Percentiles rank a stretch among this genome's conserved stretches.
phyloP scores from a whole-genome alignment of 306 rosid genomes.

The Psophocarpus tetragonolobus region DNA sequence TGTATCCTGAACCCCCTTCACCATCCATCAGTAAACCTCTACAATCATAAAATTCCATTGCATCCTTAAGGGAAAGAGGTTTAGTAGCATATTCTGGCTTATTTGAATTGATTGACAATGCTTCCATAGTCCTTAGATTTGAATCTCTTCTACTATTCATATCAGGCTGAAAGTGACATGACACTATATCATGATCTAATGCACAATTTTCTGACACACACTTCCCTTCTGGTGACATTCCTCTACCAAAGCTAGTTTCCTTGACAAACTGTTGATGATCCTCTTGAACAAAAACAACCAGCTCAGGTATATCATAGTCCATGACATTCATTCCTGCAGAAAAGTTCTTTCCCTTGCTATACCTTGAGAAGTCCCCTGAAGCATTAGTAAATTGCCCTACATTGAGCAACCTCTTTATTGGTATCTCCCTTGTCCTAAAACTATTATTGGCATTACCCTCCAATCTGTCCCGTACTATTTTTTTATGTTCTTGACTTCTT shows the following conservation, averaged over 20 bases:
- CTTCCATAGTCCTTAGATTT: slow-evolving; percentile 31
- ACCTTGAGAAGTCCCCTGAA: slow-evolving; percentile 18
- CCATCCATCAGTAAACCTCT: slow-evolving; percentile 33
- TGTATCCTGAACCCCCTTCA: slow-evolving; percentile 29
- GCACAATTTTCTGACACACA: slow-evolving; percentile 35
- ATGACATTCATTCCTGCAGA: slow-evolving; percentile 22
- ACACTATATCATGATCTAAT: slow-evolving; percentile 23
- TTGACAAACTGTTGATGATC: slow-evolving; percentile 56
- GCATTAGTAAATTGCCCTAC: not conserved
- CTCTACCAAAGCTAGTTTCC: slow-evolving; percentile 53
- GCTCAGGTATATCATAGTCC: slow-evolving; percentile 64
- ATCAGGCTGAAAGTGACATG: slow-evolving; percentile 32
- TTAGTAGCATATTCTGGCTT: slow-evolving; percentile 30
- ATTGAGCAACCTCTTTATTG: slow-evolving; percentile 10
- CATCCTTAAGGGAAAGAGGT: slow-evolving; percentile 27
- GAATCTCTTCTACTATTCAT: slow-evolving; percentile 36
- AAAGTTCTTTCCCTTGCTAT: slow-evolving; percentile 31
- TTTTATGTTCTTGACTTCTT: slow-evolving; percentile 19
- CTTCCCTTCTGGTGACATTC: slow-evolving; percentile 13
- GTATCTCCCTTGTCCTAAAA: slow-evolving; percentile 43
- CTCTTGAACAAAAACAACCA: slow-evolving; percentile 76
- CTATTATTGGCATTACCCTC: not conserved
- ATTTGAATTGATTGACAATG: slow-evolving; percentile 23
- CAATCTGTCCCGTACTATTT: not conserved
- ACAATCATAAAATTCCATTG: slow-evolving; percentile 23